Conservation (phyloP, 768 basidiomycete species). For the Suillus ampliporus region DNA sequence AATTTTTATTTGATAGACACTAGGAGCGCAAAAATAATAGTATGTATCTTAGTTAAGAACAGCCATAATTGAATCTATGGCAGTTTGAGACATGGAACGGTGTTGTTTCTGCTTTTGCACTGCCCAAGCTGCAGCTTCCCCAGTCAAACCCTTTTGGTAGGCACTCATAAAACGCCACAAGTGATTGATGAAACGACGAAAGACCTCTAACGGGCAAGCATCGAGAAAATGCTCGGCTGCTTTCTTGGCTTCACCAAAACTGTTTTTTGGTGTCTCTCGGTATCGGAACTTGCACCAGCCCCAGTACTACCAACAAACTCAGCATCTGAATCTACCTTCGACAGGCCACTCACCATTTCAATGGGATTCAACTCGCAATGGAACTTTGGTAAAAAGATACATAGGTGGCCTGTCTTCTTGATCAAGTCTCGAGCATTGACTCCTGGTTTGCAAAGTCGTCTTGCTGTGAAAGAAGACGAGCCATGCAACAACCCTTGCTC, state of each 20-base stretch:
- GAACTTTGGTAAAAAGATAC: slow-evolving; percentile 50
- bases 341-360: slow-evolving; percentile 42
- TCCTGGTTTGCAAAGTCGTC: slow-evolving; percentile 46
- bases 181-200: slow-evolving; percentile 42
- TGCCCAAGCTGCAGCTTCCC: slow-evolving; percentile 44
- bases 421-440: slow-evolving; percentile 42
- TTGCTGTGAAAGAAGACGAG: slow-evolving; percentile 42
- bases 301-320: slow-evolving; percentile 21
- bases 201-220: slow-evolving; percentile 42
- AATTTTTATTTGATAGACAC: too few species aligned
- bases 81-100: slow-evolving; percentile 30
- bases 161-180: slow-evolving; percentile 43
- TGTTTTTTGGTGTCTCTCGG: slow-evolving; percentile 21
- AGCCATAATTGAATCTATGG: slow-evolving; percentile 41
- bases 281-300: slow-evolving; percentile 26
- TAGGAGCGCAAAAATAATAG: not conserved
- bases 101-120: slow-evolving; percentile 45
- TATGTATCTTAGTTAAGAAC: slow-evolving; percentile 27
- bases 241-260: slow-evolving; percentile 40
- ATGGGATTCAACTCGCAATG: slow-evolving; percentile 55
- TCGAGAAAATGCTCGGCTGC: slow-evolving; percentile 32
- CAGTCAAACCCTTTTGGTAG: slow-evolving; percentile 41
- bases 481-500: slow-evolving; percentile 43
- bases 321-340: slow-evolving; percentile 1
- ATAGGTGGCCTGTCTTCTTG: slow-evolving; percentile 38